Evolutionary conservation across 768 basidiomycete species (phyloP).

Genomic region (Leccinum pellstonianum): DNA sequence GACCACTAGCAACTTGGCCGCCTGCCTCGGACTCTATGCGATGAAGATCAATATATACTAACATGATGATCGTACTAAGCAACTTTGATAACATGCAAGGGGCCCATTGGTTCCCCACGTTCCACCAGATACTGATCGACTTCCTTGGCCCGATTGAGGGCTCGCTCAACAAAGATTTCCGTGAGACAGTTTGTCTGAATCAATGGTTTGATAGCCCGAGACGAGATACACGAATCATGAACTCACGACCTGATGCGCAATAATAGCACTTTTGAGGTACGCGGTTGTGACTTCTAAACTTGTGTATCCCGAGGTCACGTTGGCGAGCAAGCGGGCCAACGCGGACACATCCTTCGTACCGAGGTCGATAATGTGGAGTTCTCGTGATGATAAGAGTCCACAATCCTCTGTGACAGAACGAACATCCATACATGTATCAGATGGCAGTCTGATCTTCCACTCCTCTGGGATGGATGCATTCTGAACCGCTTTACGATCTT

Average conservation of each 20-base stretch:
- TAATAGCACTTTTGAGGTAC: slow-evolving; percentile 29
- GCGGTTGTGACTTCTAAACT: slow-evolving; percentile 29
- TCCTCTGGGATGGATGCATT: slow-evolving; percentile 24
- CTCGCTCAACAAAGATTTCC: slow-evolving; percentile 28
- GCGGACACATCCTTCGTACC: slow-evolving; percentile 26
- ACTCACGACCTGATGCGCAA: slow-evolving; percentile 29
- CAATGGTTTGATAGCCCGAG: not conserved
- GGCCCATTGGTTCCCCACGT: slow-evolving; percentile 33
- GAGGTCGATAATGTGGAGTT: slow-evolving; percentile 23
- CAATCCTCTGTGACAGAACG: slow-evolving; percentile 21
- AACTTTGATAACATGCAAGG: slow-evolving; percentile 41
- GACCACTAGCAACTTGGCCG: no score
- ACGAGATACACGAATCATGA: not conserved
- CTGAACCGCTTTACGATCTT: slow-evolving; percentile 18
- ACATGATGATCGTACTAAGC: no score
- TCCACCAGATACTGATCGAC: slow-evolving; percentile 24
- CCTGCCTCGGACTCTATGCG: no score
- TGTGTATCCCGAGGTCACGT: slow-evolving; percentile 23
- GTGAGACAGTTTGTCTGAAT: slow-evolving; percentile 30
- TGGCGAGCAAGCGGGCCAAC: slow-evolving; percentile 22
- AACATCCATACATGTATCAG: slow-evolving; percentile 19
- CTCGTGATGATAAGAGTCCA: slow-evolving; percentile 24
- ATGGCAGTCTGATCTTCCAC: slow-evolving; percentile 23
- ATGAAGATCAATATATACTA: no score
- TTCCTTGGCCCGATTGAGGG: slow-evolving; percentile 27